These are phyloP conservation scores for Alternaria sp. DNA, from an alignment of 2,329 filamentous ascomycete genomes.

Conservation along the genomic window DNA sequence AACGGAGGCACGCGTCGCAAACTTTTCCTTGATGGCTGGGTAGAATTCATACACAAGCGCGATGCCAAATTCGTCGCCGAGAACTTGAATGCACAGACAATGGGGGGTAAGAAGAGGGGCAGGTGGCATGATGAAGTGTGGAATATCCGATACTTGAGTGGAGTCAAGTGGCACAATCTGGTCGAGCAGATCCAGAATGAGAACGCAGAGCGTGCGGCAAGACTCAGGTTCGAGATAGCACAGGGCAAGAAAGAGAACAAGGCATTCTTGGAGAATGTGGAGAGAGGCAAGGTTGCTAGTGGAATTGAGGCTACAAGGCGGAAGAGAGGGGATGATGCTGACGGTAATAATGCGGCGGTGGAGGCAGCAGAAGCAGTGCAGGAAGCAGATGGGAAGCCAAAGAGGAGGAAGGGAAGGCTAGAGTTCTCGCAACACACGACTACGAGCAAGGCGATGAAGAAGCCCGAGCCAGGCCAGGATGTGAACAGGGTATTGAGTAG, in stretches of 20 bases:
- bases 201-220: conserved; percentile 78
- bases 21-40: conserved; percentile 84
- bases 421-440: conserved; percentile 74
- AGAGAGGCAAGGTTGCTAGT: conserved; percentile 78
- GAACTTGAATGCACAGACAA: conserved; percentile 77
- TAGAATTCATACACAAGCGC: conserved; percentile 79
- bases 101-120: conserved; percentile 83
- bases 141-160: conserved; percentile 81
- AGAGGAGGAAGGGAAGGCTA: conserved; percentile 45
- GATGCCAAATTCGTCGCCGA: conserved; percentile 81
- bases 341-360: conserved; percentile 25
- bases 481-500: conserved; percentile 48
- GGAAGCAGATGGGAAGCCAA: conserved; percentile 46
- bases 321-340: conserved; percentile 56
- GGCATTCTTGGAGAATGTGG: conserved; percentile 79
- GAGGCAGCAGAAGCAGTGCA: conserved; percentile 25
- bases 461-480: conserved; percentile 42
- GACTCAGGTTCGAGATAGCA: conserved; percentile 79
- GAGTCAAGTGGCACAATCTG: conserved; percentile 78
- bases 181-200: conserved; percentile 83
- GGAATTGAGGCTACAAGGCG: conserved; percentile 65
- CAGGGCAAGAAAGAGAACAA: conserved; percentile 81
- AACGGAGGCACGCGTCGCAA: conserved; percentile 84
- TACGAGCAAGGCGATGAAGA: conserved; percentile 49
- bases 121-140: conserved; percentile 89